Evolutionary conservation across 148 eudicot genomes (phyloP).

Genomic region (Nepenthes gracilis): DNA sequence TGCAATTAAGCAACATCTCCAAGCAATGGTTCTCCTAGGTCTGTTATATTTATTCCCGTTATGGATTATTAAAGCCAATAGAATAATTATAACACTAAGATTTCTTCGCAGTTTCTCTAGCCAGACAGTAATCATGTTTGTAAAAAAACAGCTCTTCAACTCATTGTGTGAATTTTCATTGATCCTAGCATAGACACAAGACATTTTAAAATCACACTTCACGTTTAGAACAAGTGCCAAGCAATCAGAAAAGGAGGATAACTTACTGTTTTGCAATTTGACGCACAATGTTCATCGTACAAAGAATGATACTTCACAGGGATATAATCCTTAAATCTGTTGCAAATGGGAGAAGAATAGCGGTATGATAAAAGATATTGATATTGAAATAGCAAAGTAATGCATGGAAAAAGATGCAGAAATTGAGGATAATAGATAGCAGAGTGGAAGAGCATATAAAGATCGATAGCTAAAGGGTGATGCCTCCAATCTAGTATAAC

Average conservation of each 20-base stretch:
- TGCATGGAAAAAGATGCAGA: background rate
- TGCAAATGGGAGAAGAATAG: constrained; percentile 5
- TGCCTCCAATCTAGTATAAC: too few species aligned
- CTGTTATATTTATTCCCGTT: too few species aligned
- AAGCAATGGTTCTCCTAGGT: too few species aligned
- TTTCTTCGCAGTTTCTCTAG: too few species aligned
- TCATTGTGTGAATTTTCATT: background rate
- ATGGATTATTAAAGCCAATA: too few species aligned
- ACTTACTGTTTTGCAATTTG: constrained; percentile 3
- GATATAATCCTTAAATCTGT: constrained; percentile 80
- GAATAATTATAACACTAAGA: too few species aligned
- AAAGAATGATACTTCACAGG: constrained; percentile 69
- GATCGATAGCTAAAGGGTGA: too few species aligned
- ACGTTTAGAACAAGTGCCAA: background rate
- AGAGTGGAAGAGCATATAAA: too few species aligned
- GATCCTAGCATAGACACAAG: background rate
- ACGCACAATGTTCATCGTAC: constrained; percentile 48
- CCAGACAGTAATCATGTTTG: too few species aligned
- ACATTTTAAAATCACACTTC: background rate
- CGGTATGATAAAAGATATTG: background rate
- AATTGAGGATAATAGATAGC: background rate
- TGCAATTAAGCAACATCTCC: too few species aligned
- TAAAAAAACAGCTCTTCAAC: too few species aligned
- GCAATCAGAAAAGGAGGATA: background rate
- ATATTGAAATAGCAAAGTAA: background rate